Evolutionary conservation across 2,329 filamentous ascomycete genomes (phyloP).

Genomic region (Ceratocystis cubensis): DNA sequence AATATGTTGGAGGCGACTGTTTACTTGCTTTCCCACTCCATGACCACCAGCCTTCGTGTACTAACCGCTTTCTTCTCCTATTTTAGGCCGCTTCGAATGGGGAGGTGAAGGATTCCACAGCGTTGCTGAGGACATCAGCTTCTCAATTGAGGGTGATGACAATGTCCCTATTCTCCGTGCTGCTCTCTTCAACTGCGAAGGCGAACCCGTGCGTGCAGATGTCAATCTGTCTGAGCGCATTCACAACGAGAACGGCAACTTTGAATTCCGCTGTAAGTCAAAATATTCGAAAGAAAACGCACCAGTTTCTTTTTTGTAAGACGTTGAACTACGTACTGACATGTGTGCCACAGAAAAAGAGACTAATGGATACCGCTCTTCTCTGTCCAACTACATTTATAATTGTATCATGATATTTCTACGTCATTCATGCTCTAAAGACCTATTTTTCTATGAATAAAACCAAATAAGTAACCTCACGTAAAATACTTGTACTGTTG

Average conservation of each 20-base stretch:
- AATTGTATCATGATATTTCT: neutral
- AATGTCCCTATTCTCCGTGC: constrained; percentile 42
- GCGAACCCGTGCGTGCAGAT: constrained; percentile 33
- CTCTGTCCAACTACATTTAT: constrained; percentile 1
- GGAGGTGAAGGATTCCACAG: constrained; percentile 31
- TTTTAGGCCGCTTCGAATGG: constrained; percentile 21
- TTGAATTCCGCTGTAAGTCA: constrained; percentile 28
- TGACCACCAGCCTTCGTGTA: neutral
- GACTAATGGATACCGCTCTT: neutral
- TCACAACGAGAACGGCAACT: constrained; percentile 38
- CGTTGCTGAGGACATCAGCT: constrained; percentile 35
- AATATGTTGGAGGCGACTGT: too few species aligned
- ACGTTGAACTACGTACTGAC: neutral
- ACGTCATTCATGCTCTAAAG: neutral
- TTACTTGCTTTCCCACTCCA: neutral
- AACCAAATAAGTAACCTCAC: neutral
- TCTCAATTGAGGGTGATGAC: constrained; percentile 39
- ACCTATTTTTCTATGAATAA: neutral
- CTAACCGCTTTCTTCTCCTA: neutral
- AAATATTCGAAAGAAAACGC: neutral
- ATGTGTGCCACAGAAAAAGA: neutral
- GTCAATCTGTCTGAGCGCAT: constrained; percentile 46
- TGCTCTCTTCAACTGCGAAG: constrained; percentile 32
- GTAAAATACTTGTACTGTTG: neutral
- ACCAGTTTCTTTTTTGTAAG: neutral